These are phyloP conservation scores for Coelastrella sp. DNA, from an alignment of 139 green algal species.

Conservation along the genomic window DNA sequence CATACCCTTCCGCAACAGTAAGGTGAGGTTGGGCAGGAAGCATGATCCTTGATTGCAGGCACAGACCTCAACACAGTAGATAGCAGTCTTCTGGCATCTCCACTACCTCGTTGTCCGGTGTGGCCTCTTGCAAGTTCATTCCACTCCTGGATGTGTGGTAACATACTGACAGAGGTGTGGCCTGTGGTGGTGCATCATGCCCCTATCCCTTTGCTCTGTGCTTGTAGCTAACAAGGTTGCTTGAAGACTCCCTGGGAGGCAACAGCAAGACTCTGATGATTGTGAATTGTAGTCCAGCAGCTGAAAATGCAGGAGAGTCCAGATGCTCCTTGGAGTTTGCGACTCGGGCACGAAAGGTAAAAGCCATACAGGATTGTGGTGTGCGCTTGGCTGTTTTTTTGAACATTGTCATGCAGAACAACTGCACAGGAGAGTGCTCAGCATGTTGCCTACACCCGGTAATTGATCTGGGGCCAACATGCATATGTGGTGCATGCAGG, in stretches of 20 bases:
- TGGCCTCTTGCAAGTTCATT: too few species aligned
- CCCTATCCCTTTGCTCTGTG: not conserved
- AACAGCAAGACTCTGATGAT: constrained; percentile 58
- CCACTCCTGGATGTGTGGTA: too few species aligned
- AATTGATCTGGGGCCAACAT: too few species aligned
- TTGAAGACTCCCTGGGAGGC: constrained; percentile 74
- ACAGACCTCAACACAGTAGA: too few species aligned
- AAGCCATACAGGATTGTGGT: not conserved
- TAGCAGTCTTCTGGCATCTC: too few species aligned
- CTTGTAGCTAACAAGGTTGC: constrained; percentile 69
- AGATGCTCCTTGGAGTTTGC: constrained; percentile 79
- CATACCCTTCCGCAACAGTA: constrained; percentile 76
- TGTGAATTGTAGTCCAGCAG: constrained; percentile 59
- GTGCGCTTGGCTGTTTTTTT: not conserved
- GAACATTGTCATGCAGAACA: not conserved
- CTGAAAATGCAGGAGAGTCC: constrained; percentile 68
- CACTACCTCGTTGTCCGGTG: too few species aligned
- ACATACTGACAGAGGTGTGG: too few species aligned
- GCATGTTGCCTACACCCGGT: too few species aligned
- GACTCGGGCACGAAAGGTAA: constrained; percentile 68
- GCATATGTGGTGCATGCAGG: too few species aligned
- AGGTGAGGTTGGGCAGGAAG: constrained; percentile 25
- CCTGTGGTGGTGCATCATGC: too few species aligned
- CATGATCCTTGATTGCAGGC: too few species aligned
- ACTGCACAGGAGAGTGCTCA: not conserved